phyloP scores from a whole-genome alignment of 352 stramenopile genomes.

The Pythium sukuiense region DNA sequence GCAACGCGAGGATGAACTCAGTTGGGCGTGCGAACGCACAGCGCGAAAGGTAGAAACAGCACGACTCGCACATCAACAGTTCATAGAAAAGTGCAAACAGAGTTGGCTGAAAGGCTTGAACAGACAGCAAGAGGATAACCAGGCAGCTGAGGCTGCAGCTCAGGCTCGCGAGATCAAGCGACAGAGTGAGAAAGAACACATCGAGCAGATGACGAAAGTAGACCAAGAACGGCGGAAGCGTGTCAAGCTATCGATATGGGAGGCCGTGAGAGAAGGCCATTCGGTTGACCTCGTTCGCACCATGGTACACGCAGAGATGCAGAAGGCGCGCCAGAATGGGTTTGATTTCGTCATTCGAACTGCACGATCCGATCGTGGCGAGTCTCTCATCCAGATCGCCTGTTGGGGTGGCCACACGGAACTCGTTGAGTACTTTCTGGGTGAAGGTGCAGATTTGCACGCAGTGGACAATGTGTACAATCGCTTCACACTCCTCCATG shows the following conservation, averaged over 20 bases:
- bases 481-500: conserved; percentile 63
- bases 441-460: conserved; percentile 55
- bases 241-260: conserved; percentile 65
- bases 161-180: conserved; percentile 21
- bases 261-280: conserved; percentile 54
- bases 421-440: conserved; percentile 55
- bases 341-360: conserved; percentile 56
- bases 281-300: conserved; percentile 47
- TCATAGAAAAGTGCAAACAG: conserved; percentile 8
- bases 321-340: conserved; percentile 57
- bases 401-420: conserved; percentile 72
- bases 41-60: not conserved
- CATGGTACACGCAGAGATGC: conserved; percentile 60
- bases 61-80: conserved; percentile 13
- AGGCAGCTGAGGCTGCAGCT: conserved; percentile 1
- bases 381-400: conserved; percentile 65
- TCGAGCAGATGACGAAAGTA: not conserved
- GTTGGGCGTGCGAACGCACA: conserved; percentile 15
- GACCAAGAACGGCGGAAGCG: conserved; percentile 22
- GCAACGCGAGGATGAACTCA: conserved; percentile 40
- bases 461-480: conserved; percentile 58
- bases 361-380: conserved; percentile 48
- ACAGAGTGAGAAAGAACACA: conserved; percentile 14
- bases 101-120: conserved; percentile 46
- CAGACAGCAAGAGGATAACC: conserved; percentile 35